Evolutionary conservation across 164 flowering plant species (phyloP), one percentile per base, ranked within the genome.

Genomic region (Stephania cephalantha): DNA sequence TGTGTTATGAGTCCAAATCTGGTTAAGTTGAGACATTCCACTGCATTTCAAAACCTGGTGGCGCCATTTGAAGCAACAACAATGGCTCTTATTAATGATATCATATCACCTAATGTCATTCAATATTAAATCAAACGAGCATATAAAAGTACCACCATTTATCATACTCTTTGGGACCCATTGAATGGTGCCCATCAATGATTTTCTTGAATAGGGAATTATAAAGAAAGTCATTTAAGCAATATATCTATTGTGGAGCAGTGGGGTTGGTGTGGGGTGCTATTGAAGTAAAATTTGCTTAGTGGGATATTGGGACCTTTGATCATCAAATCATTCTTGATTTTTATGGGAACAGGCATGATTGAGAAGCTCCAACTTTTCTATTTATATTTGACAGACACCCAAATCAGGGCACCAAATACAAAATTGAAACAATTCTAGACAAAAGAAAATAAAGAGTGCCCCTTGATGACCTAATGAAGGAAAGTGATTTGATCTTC

Each of bases 181-280:
- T 58, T 58, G 64, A 58, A 6, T 15, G n/a, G n/a, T 58, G 7
- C 64, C 64, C 64, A 58, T 58, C n/a, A 58, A 58, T 13, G 18
- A 15, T 58, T n/a, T 58, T 58, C 20, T n/a, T 17, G 12, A 50
- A 11, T 50, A 50, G 55, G 55, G 11, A 48, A 50, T 50, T 15
- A 35, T 35, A 35, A 2, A 35, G 42, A 35, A 35, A 35, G 42
- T 35, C 42, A 35, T 35, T 35, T 35, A 35, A 50, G 15, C 55
- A 11, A 50, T 18, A 15, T 55, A 55, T 58, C 18, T 58, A 50
- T n/a, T 58, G 18, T 65, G 30, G 11, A 5, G 30, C 55, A 50
- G 31, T 65, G 68, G 68, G 68, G 22, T 58, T 58, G 64, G 64
- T 58, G 64, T 58, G 68, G 22, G 68, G 68, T 30, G 68, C 17